Percentiles rank a stretch among this genome's conserved stretches.
These are phyloP conservation scores for Thinopyrum elongatum DNA, from an alignment of 176 grass and related monocot genomes.

Conservation along the genomic window DNA sequence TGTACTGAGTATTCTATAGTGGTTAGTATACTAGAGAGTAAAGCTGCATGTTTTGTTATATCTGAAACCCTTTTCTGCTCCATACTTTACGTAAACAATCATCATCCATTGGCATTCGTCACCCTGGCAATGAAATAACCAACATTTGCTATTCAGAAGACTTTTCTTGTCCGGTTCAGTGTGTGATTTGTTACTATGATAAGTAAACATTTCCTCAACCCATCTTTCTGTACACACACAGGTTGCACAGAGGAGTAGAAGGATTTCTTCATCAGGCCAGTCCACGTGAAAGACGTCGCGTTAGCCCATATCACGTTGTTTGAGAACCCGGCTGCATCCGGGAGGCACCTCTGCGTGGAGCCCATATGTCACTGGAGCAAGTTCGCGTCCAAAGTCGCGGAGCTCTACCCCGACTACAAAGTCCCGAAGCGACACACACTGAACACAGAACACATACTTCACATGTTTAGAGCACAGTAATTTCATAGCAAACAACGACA, in stretches of 20 bases:
- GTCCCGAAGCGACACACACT: slow-evolving; percentile 29
- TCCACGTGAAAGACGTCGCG: slow-evolving; percentile 85
- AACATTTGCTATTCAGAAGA: background rate
- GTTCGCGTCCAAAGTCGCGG: slow-evolving; percentile 54
- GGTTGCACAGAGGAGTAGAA: slow-evolving; percentile 62
- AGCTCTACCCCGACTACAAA: slow-evolving; percentile 67
- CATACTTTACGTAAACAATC: background rate
- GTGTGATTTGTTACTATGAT: background rate
- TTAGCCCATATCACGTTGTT: slow-evolving; percentile 67
- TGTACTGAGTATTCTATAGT: background rate
- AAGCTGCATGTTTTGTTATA: background rate
- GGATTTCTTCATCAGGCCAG: slow-evolving; percentile 64
- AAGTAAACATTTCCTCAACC: background rate
- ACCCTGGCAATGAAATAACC: background rate
- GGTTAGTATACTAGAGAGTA: background rate
- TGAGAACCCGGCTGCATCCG: slow-evolving; percentile 66
- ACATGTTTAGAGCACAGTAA: too few relatives aligned
- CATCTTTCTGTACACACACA: slow-evolving; percentile 6
- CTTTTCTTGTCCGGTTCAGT: background rate
- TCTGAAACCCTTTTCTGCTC: background rate
- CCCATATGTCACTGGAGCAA: slow-evolving; percentile 72
- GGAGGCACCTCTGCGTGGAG: slow-evolving; percentile 74
- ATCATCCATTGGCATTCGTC: background rate
- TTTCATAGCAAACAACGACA: too few relatives aligned
- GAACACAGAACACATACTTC: background rate